phyloP scores from a whole-genome alignment of 2,329 filamentous ascomycete species.

The Emmonsia crescens region DNA sequence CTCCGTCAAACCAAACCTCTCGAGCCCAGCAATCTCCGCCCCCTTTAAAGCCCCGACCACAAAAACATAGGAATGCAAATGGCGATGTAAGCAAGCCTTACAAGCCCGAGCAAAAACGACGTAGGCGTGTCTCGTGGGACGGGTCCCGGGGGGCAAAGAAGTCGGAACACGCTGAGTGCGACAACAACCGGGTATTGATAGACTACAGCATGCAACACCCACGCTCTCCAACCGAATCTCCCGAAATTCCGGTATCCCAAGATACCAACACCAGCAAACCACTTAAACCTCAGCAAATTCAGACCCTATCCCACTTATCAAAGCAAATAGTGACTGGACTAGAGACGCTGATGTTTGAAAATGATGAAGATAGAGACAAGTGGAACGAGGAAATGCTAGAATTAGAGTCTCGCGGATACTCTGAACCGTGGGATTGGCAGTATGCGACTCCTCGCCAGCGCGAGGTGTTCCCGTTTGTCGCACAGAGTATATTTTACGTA shows the following conservation, averaged over 20 bases:
- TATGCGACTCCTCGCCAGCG: conserved; percentile 29
- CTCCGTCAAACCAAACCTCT: conserved; percentile 19
- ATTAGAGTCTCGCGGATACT: conserved; percentile 26
- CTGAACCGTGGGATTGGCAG: conserved; percentile 28
- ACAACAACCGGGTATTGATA: conserved; percentile 6
- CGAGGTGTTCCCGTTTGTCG: conserved; percentile 30
- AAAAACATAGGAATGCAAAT: conserved; percentile 27
- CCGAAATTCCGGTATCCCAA: not conserved
- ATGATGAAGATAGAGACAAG: conserved; percentile 26
- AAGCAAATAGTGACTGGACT: conserved; percentile 29
- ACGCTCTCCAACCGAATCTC: not conserved
- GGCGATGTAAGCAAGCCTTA: conserved; percentile 15
- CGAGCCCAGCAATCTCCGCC: conserved; percentile 28
- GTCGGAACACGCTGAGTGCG: conserved; percentile 11
- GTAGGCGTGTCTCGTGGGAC: conserved; percentile 30
- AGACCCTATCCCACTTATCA: conserved; percentile 21
- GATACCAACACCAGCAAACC: not conserved
- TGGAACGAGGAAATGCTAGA: conserved; percentile 30
- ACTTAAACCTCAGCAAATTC: not conserved
- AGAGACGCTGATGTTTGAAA: conserved; percentile 25
- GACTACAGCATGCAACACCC: not conserved
- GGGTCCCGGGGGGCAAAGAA: conserved; percentile 27
- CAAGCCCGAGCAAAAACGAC: conserved; percentile 19
- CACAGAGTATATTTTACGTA: conserved; percentile 36
- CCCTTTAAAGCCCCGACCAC: conserved; percentile 29